Percentiles rank a stretch among this genome's conserved stretches.
Conservation (phyloP, 352 stramenopile species). For the Phytophthora pisi region DNA sequence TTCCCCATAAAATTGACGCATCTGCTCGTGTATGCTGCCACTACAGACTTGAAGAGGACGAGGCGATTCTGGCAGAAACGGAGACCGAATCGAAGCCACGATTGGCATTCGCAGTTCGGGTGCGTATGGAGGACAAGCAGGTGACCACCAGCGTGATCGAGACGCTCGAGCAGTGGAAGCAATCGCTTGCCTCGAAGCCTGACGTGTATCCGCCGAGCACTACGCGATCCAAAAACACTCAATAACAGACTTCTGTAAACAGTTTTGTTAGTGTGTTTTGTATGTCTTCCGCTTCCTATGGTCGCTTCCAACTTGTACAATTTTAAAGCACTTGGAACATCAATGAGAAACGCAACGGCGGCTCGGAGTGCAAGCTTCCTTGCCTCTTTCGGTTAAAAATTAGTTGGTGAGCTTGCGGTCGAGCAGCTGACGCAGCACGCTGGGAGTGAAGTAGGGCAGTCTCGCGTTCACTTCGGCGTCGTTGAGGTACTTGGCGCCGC, state of each 20-base stretch:
- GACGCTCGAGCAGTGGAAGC: conserved; percentile 53
- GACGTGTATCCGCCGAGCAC: conserved; percentile 42
- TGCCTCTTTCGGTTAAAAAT: conserved; percentile 12
- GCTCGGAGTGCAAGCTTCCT: not conserved
- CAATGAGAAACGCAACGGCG: not conserved
- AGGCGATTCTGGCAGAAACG: conserved; percentile 33
- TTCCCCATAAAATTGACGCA: not conserved
- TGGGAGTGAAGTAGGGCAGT: conserved; percentile 76
- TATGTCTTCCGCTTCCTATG: conserved; percentile 5
- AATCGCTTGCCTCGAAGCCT: conserved; percentile 26
- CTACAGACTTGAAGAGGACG: conserved; percentile 52
- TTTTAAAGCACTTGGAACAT: not conserved
- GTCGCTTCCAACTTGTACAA: conserved; percentile 1
- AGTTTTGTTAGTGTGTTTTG: conserved; percentile 23
- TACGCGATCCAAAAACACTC: conserved; percentile 9
- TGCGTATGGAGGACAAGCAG: conserved; percentile 61
- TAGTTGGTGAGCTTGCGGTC: conserved; percentile 55
- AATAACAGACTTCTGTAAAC: not conserved
- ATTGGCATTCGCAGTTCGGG: conserved; percentile 43
- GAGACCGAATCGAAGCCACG: conserved; percentile 28
- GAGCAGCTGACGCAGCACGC: conserved; percentile 71
- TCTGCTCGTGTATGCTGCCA: not conserved
- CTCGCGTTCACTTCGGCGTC: conserved; percentile 54
- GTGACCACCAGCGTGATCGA: conserved; percentile 41
- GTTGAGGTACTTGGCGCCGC: conserved; percentile 83